Evolutionary conservation across 371 early-diverging fungal genomes (phyloP).

Genomic region (Choanephora cucurbitarum): DNA sequence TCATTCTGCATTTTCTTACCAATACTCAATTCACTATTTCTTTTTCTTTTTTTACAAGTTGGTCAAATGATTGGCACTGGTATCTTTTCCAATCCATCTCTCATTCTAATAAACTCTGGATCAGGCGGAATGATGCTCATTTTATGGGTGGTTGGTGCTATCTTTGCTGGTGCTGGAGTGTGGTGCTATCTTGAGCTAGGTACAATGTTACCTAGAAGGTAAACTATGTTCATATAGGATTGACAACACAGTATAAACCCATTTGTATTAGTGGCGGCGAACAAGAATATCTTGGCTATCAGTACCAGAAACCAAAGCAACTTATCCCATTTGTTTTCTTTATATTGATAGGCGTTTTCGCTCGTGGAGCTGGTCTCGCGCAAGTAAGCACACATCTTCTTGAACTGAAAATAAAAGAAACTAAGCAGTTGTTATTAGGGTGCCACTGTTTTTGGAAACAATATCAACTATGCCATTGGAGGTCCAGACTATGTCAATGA

Average conservation of each 20-base stretch:
- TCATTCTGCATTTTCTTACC: not conserved
- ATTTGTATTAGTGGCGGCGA: conserved; percentile 24
- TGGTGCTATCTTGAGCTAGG: conserved; percentile 38
- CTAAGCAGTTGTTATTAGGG: conserved; percentile 17
- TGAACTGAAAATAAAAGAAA: no score
- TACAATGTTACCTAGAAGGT: conserved; percentile 25
- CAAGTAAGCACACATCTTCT: conserved; percentile 23
- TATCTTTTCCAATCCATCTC: conserved; percentile 36
- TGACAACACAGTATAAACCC: no score
- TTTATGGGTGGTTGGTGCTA: conserved; percentile 32
- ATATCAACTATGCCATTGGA: conserved; percentile 29
- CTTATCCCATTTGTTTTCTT: conserved; percentile 28
- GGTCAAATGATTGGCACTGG: conserved; percentile 38
- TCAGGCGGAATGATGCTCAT: conserved; percentile 42
- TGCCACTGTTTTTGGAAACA: conserved; percentile 31
- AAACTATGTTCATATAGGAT: not conserved
- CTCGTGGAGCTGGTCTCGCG: conserved; percentile 23
- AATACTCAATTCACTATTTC: not conserved
- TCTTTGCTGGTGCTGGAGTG: conserved; percentile 30
- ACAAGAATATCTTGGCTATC: conserved; percentile 31
- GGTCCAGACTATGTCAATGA: conserved; percentile 21
- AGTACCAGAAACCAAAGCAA: conserved; percentile 26
- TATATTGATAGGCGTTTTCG: conserved; percentile 24
- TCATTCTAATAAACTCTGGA: conserved; percentile 27
- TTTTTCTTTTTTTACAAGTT: conserved; percentile 9